Evolutionary conservation across 805 yeast species (phyloP).

Genomic region (Jamesozyma hellenica): DNA sequence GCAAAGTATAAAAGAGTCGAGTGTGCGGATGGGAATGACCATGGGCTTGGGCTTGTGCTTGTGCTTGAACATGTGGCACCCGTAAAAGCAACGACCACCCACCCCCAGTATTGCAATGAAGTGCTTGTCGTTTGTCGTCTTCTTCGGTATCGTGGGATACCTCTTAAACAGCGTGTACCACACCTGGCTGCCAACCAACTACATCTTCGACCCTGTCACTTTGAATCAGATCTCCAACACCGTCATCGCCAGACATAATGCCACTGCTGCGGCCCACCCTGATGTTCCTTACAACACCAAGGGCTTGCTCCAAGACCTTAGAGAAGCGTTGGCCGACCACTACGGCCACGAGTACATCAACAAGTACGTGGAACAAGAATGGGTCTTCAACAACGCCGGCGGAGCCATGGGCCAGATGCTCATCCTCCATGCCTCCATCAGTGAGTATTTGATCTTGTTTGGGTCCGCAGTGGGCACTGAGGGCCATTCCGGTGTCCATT

Average conservation of each 20-base stretch:
- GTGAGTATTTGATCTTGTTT: slow-evolving; percentile 86
- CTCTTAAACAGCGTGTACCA: slow-evolving; percentile 30
- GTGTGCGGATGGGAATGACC: too few relatives aligned
- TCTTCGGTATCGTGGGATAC: slow-evolving; percentile 17
- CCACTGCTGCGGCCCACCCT: slow-evolving; percentile 19
- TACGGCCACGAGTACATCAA: slow-evolving; percentile 71
- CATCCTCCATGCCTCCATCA: slow-evolving; percentile 85
- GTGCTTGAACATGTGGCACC: too few relatives aligned
- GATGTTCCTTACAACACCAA: slow-evolving; percentile 39
- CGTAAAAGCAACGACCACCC: too few relatives aligned
- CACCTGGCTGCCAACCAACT: slow-evolving; percentile 62
- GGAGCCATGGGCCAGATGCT: slow-evolving; percentile 98
- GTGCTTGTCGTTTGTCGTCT: slow-evolving; percentile 10
- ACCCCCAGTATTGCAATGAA: too few relatives aligned
- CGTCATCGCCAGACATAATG: slow-evolving; percentile 38
- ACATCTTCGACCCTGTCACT: slow-evolving; percentile 56
- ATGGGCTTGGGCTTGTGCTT: too few relatives aligned
- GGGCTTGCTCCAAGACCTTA: slow-evolving; percentile 51
- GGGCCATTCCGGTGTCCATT: slow-evolving; percentile 93
- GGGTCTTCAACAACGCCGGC: slow-evolving; percentile 97
- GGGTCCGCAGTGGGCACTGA: slow-evolving; percentile 93
- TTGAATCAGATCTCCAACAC: slow-evolving; percentile 50
- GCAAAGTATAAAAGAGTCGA: too few relatives aligned
- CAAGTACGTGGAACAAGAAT: slow-evolving; percentile 63
- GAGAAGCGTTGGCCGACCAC: slow-evolving; percentile 43